Evolutionary conservation across 2,329 filamentous ascomycete species (phyloP).

Genomic region (Fusarium fracticaudum): DNA sequence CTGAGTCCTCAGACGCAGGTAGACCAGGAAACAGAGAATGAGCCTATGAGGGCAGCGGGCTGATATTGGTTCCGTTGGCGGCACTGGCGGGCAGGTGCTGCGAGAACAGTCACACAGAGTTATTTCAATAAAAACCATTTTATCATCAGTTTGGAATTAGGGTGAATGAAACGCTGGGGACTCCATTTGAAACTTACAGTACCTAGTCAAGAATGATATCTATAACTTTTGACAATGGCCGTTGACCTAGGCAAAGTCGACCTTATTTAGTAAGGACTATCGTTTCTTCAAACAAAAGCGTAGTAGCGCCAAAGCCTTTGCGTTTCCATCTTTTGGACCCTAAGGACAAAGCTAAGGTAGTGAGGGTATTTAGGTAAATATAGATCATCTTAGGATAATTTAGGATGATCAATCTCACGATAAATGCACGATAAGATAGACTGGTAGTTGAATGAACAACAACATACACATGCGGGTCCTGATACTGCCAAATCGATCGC

Average conservation of each 20-base stretch:
- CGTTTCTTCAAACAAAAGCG: too few relatives aligned
- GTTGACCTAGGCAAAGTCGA: rapidly evolving
- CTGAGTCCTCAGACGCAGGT: too few relatives aligned
- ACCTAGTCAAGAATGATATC: not conserved
- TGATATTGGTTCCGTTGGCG: not conserved
- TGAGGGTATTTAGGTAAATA: not conserved
- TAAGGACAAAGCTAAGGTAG: too few relatives aligned
- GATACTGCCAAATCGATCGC: not conserved
- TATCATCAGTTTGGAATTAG: not conserved
- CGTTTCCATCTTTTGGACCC: too few relatives aligned
- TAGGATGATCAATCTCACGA: too few relatives aligned
- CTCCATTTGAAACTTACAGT: not conserved
- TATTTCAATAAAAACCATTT: not conserved
- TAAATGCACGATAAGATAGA: too few relatives aligned
- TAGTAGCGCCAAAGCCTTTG: too few relatives aligned
- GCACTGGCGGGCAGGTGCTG: not conserved
- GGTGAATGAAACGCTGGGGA: too few relatives aligned
- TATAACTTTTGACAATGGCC: not conserved
- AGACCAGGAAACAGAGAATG: not conserved
- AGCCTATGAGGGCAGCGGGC: not conserved
- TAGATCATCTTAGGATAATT: not conserved
- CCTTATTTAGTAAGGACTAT: too few relatives aligned
- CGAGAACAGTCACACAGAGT: not conserved
- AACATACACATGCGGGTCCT: not conserved
- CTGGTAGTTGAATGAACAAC: not conserved